Percentiles rank a stretch among this genome's conserved stretches.
Conservation (phyloP, 441 rosid species). For the Gossypium aridum region DNA sequence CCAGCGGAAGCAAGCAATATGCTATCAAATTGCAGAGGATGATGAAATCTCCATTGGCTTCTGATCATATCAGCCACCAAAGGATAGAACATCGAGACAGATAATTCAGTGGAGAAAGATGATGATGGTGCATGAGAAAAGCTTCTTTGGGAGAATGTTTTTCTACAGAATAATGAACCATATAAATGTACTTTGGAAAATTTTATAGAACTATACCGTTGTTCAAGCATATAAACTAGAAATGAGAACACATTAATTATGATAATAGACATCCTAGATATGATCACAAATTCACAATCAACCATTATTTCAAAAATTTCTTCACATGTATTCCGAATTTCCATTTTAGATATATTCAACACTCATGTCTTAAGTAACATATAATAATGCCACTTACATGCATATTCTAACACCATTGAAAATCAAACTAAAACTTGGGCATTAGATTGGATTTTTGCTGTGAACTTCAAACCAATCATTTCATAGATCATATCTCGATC, state of each 20-base stretch:
- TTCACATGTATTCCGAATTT: no score
- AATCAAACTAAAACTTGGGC: no score
- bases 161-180: slow-evolving; percentile 24
- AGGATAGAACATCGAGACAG: slow-evolving; percentile 32
- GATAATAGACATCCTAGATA: no score
- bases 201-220: neutral
- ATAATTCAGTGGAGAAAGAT: slow-evolving; percentile 47
- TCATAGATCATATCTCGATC: neutral
- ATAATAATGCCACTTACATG: no score
- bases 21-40: slow-evolving; percentile 39
- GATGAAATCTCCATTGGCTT: slow-evolving; percentile 24
- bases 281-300: no score
- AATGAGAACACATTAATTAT: neutral
- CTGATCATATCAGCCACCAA: slow-evolving; percentile 52
- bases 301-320: no score
- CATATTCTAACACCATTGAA: no score
- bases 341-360: no score
- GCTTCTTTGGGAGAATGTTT: slow-evolving; percentile 48
- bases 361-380: no score
- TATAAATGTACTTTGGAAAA: neutral
- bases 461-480: neutral
- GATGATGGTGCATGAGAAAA: slow-evolving; percentile 78
- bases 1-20: slow-evolving; percentile 55
- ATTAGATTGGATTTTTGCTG: no score
- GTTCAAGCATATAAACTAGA: neutral